Conservation (phyloP, 257 asterid genomes). For the Craterostigma plantagineum region DNA sequence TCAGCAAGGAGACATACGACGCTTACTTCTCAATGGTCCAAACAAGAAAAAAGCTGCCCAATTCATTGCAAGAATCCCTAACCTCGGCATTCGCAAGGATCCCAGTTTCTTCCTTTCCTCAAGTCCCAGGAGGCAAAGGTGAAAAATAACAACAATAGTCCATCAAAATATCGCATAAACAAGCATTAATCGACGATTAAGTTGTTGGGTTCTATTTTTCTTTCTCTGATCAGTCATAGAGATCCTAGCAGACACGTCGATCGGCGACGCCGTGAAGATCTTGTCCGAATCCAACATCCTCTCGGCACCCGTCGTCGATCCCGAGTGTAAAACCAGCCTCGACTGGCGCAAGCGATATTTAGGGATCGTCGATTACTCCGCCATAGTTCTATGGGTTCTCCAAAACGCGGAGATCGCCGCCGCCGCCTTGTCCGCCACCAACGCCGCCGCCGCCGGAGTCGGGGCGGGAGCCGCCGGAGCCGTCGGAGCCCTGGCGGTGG, state of each 20-base stretch:
- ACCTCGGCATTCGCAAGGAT: slow-evolving; percentile 50
- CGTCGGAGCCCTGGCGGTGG: slow-evolving; percentile 60
- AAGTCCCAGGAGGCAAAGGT: slow-evolving; percentile 86
- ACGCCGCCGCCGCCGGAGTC: slow-evolving; percentile 74
- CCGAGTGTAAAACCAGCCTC: slow-evolving; percentile 17
- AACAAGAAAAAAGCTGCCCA: slow-evolving; percentile 44
- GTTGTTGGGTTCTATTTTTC: neutral
- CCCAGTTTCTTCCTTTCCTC: slow-evolving; percentile 67
- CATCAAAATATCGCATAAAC: no score
- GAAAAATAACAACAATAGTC: neutral
- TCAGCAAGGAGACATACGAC: slow-evolving; percentile 45
- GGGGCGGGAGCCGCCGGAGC: slow-evolving; percentile 73
- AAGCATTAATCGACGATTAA: neutral
- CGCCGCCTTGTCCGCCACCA: slow-evolving; percentile 48
- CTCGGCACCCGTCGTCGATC: slow-evolving; percentile 65
- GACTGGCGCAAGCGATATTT: slow-evolving; percentile 68
- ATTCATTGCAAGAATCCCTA: slow-evolving; percentile 38
- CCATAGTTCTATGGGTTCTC: slow-evolving; percentile 70
- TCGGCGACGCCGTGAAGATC: slow-evolving; percentile 53
- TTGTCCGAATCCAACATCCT: slow-evolving; percentile 70
- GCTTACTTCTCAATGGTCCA: slow-evolving; percentile 68
- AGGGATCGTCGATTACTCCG: slow-evolving; percentile 70
- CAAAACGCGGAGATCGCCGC: slow-evolving; percentile 81
- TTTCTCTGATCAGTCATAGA: slow-evolving; percentile 59
- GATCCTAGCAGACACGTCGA: slow-evolving; percentile 41